Evolutionary conservation across 257 asterid genomes (phyloP).

Genomic region (Solanum acaule): DNA sequence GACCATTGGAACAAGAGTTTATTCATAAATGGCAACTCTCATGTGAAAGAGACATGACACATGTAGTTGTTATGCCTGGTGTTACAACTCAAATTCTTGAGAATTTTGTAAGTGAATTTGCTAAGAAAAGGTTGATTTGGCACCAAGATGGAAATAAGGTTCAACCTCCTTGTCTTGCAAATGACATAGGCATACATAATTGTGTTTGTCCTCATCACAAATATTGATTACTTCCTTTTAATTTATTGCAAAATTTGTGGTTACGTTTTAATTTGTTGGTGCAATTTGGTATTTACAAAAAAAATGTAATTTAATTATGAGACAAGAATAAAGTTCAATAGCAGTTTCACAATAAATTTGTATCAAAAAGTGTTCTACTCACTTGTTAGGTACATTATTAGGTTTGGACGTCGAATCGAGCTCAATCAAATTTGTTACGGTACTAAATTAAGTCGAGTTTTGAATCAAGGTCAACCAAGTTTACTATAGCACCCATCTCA

Average conservation of each 20-base stretch:
- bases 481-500: no score
- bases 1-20: conserved; percentile 66
- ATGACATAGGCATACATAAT: conserved; percentile 50
- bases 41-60: conserved; percentile 79
- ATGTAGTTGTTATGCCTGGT: conserved; percentile 71
- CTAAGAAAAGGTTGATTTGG: conserved; percentile 46
- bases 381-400: no score
- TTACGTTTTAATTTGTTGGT: not conserved
- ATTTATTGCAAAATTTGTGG: not conserved
- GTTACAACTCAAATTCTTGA: conserved; percentile 63
- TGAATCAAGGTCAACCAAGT: no score
- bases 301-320: not conserved
- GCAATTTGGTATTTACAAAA: not conserved
- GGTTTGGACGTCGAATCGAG: not conserved
- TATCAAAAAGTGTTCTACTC: no score
- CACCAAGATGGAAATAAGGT: conserved; percentile 32
- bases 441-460: not conserved
- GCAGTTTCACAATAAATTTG: not conserved
- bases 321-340: not conserved
- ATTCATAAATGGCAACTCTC: conserved; percentile 87
- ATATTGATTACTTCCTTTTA: not conserved
- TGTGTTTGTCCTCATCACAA: conserved; percentile 26
- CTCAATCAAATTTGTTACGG: not conserved
- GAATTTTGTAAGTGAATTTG: conserved; percentile 41
- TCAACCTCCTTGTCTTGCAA: conserved; percentile 68